Conservation (phyloP, 768 basidiomycete species). For the Leucocoprinus leucothites region DNA sequence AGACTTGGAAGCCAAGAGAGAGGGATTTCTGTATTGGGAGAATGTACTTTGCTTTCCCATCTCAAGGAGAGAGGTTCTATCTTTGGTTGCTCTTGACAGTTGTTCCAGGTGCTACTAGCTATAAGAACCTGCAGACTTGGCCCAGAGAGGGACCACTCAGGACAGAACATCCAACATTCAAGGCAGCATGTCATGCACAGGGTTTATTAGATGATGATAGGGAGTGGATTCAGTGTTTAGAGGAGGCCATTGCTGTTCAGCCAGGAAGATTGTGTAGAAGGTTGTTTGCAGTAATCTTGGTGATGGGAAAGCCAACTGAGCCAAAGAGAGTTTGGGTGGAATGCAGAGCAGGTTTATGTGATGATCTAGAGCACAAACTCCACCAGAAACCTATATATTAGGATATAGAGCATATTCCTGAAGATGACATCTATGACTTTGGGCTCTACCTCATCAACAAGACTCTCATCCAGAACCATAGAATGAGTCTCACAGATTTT, state of each 20-base stretch:
- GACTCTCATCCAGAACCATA: conserved; percentile 20
- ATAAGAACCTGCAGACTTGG: no score
- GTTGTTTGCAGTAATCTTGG: conserved; percentile 38
- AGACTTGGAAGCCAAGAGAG: conserved; percentile 27
- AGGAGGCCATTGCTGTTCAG: conserved; percentile 36
- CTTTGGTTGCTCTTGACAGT: no score
- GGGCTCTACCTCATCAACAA: conserved; percentile 31
- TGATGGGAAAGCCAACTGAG: conserved; percentile 21
- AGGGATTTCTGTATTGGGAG: conserved; percentile 33
- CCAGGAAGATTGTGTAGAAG: conserved; percentile 30
- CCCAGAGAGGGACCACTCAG: no score
- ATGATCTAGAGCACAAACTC: conserved; percentile 35
- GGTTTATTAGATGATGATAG: conserved; percentile 46
- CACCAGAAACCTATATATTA: conserved; percentile 1
- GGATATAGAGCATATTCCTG: neutral
- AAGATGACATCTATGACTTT: conserved; percentile 35
- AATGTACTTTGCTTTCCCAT: conserved; percentile 37
- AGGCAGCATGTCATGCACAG: conserved; percentile 37
- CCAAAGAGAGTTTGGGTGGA: conserved; percentile 35
- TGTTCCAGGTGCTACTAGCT: no score
- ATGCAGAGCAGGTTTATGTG: conserved; percentile 33
- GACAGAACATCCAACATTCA: conserved; percentile 23
- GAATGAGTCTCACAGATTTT: conserved; percentile 22
- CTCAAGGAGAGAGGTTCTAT: conserved; percentile 5
- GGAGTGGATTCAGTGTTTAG: conserved; percentile 39